Conservation (phyloP, 441 rosid species). For the Gossypium lobatum region DNA sequence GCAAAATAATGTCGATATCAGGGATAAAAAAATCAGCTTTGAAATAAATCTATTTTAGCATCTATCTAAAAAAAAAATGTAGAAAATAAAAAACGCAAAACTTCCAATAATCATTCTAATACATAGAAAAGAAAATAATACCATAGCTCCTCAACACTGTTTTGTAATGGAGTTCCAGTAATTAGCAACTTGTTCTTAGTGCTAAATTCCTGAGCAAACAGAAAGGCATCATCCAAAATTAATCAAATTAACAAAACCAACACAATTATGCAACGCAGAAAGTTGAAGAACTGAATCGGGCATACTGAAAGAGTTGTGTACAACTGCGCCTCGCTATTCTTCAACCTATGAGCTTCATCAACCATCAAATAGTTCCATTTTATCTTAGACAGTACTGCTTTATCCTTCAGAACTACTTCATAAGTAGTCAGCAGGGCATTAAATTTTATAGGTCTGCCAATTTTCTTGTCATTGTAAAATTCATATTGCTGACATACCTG, state of each 20-base stretch:
- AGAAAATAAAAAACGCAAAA: not conserved
- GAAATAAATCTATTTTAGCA: not conserved
- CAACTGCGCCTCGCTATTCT: conserved; percentile 98
- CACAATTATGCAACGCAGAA: not conserved
- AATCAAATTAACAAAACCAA: conserved; percentile 12
- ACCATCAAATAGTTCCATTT: conserved; percentile 98
- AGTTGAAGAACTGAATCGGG: conserved; percentile 3
- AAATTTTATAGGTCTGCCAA: conserved; percentile 83
- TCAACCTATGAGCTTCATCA: conserved; percentile 99
- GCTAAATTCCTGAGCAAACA: conserved; percentile 77
- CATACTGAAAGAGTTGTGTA: conserved; percentile 90
- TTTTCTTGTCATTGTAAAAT: conserved; percentile 81
- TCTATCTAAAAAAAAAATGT: not conserved
- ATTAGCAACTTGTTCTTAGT: conserved; percentile 97
- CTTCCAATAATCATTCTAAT: conserved; percentile 11
- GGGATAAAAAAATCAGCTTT: not conserved
- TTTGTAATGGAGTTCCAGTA: conserved; percentile 98
- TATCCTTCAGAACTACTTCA: conserved; percentile 98
- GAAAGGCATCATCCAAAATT: conserved; percentile 14
- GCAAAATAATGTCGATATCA: not conserved
- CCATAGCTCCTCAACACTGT: conserved; percentile 99
- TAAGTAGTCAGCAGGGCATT: conserved; percentile 89
- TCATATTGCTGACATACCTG: conserved; percentile 99
- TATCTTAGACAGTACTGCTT: conserved; percentile 87
- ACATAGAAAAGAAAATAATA: conserved; percentile 24